Evolutionary conservation across 805 yeast species (phyloP).

Genomic region (Yamadazyma tumulicola): DNA sequence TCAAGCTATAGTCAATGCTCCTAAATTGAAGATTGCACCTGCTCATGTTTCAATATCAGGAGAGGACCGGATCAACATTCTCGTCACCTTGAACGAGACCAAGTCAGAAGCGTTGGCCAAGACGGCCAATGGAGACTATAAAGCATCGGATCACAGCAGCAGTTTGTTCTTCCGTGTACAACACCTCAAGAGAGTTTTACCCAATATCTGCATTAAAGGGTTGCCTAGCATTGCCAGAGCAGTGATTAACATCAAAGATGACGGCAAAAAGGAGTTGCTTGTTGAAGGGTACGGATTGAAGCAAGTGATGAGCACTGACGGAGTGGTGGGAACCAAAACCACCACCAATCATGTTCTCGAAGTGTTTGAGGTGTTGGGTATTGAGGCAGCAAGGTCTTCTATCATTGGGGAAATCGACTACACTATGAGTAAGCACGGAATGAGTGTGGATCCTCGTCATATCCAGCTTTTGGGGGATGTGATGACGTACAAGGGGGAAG

Average conservation of each 20-base stretch:
- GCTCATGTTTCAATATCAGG: slow-evolving; percentile 70
- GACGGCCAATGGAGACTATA: slow-evolving; percentile 29
- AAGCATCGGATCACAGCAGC: slow-evolving; percentile 28
- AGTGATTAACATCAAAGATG: slow-evolving; percentile 87
- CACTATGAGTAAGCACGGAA: slow-evolving; percentile 98
- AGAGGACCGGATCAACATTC: slow-evolving; percentile 61
- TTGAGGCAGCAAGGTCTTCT: slow-evolving; percentile 94
- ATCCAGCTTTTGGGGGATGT: slow-evolving; percentile 96
- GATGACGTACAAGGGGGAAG: slow-evolving; percentile 98
- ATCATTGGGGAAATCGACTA: slow-evolving; percentile 93
- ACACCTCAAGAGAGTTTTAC: slow-evolving; percentile 78
- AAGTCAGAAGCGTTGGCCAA: slow-evolving; percentile 39
- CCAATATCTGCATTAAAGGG: slow-evolving; percentile 90
- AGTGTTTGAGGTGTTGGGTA: slow-evolving; percentile 85
- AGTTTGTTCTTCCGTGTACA: slow-evolving; percentile 86
- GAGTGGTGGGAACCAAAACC: slow-evolving; percentile 85
- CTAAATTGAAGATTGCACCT: slow-evolving; percentile 79
- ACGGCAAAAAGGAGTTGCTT: slow-evolving; percentile 80
- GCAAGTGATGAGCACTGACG: slow-evolving; percentile 96
- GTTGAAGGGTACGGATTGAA: slow-evolving; percentile 98
- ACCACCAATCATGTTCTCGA: slow-evolving; percentile 90
- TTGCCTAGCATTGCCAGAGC: slow-evolving; percentile 90
- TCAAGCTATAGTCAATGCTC: slow-evolving; percentile 74
- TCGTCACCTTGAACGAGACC: slow-evolving; percentile 43
- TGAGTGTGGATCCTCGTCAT: slow-evolving; percentile 99